Evolutionary conservation across 2,329 filamentous ascomycete genomes (phyloP), one percentile per base, ranked within the genome.

Genomic region (Metarhizium guizhouense): DNA sequence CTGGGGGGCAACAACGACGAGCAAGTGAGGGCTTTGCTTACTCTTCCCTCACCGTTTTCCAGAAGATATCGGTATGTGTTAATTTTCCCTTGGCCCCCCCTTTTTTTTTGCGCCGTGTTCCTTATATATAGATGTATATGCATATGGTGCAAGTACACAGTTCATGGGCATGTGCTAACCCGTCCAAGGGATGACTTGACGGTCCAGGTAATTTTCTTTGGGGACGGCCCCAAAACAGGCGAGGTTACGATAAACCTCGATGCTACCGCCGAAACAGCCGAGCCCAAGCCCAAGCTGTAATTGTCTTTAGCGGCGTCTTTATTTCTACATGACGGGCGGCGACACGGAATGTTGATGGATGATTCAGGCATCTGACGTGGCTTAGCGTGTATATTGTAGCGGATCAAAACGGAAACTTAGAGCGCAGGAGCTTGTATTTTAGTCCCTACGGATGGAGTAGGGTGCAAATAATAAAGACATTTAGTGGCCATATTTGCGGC

Each of bases 181-280:
- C 38, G 3, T 40, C 25, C 3, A 47, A 93, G 90, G 62, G 94
- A 99, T 68, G 94, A 99, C 68, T 75, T 99, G 60, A 99, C 94
- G 0, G 93, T 99, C 16, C 90, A 99, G 71, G 94, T 99, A 58
- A 95, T 99, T 67, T 99, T 99, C 80, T 99, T 99, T 65, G 94
- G 94, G 58, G 84, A 95, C 63, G 83, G 86, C 40, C 76, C 85
- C 54, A 85, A 85, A 68, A 87, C 81, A 34, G 91, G 92, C 40
- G 86, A 87, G 60, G 87, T 97, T 5, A 82, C 86, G 5, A 70
- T 95, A 56, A 99, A 97, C 71, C 78, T 86, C 60, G 93, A 96
- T 66, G 94, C 94, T 2, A 95, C 86, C 58, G 89, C 87, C 43
- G 63, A 67, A 10, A 64, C 71, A 51, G 66, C 67, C 6, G 42